Conservation (phyloP, 495 filamentous ascomycete species). For the Penicillium alfredii region DNA sequence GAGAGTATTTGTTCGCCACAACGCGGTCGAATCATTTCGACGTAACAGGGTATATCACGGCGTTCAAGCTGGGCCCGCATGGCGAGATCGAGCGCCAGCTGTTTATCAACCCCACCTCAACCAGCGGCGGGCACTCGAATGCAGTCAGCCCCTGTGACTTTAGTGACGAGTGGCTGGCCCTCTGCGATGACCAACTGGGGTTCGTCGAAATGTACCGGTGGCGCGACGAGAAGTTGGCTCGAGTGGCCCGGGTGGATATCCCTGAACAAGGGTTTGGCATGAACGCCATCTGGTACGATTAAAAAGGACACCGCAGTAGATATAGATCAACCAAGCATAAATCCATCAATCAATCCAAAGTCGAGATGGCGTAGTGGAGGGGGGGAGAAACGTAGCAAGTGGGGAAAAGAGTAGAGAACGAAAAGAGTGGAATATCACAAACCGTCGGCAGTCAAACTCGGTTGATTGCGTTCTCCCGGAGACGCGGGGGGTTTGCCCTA, state of each 20-base stretch:
- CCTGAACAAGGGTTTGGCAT: conserved; percentile 79
- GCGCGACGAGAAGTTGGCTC: conserved; percentile 67
- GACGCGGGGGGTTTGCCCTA: no score
- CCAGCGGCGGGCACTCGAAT: conserved; percentile 79
- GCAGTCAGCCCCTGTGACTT: conserved; percentile 73
- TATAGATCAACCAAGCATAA: no score
- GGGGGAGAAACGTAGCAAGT: no score
- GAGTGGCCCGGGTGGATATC: conserved; percentile 68
- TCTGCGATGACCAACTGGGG: conserved; percentile 79
- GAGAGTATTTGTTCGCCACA: conserved; percentile 73
- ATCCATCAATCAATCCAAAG: no score
- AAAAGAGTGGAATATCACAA: no score
- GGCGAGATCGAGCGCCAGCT: conserved; percentile 72
- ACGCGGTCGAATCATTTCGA: conserved; percentile 68
- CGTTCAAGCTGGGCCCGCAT: conserved; percentile 61
- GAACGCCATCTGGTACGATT: conserved; percentile 91
- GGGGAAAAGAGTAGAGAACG: no score
- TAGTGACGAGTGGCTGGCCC: conserved; percentile 77
- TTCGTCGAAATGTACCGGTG: conserved; percentile 83
- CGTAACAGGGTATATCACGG: conserved; percentile 73
- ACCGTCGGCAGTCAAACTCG: no score
- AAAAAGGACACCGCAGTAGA: no score
- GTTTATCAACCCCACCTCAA: conserved; percentile 74
- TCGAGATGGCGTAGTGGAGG: no score
- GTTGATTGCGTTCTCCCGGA: no score